Percentiles rank a stretch among this genome's conserved stretches.
These are phyloP conservation scores for Thielaviopsis punctulata DNA, from an alignment of 2,329 filamentous ascomycete genomes.

Conservation along the genomic window DNA sequence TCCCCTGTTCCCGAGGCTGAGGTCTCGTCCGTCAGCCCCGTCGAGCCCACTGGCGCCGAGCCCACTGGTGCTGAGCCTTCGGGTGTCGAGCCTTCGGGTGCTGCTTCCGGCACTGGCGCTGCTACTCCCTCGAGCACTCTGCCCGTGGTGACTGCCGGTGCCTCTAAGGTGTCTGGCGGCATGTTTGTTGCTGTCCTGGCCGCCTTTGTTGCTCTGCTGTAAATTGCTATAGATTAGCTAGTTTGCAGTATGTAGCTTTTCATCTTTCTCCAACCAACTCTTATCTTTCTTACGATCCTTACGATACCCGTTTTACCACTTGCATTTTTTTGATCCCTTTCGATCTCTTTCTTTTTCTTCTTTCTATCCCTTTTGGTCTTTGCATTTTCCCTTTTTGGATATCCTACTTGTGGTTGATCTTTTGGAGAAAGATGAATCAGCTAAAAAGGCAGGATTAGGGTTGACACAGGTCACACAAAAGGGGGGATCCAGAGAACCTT, in stretches of 20 bases:
- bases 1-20: slow-evolving; percentile 12
- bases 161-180: slow-evolving; percentile 5
- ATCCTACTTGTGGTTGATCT: too few species aligned
- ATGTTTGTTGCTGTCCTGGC: slow-evolving; percentile 3
- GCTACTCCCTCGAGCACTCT: slow-evolving; percentile 4
- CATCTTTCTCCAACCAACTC: not conserved
- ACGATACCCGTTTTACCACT: slow-evolving; percentile 11
- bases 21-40: slow-evolving; percentile 1
- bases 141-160: slow-evolving; percentile 11
- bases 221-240: not conserved
- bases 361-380: not conserved
- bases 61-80: not conserved
- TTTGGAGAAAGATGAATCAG: too few species aligned
- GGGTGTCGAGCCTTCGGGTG: slow-evolving; percentile 11
- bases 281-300: slow-evolving; percentile 12
- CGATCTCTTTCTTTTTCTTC: not conserved
- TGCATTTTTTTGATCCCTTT: slow-evolving; percentile 4
- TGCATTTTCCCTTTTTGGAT: not conserved
- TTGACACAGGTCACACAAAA: too few species aligned
- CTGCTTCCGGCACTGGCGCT: slow-evolving; percentile 5
- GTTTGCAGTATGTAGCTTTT: not conserved
- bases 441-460: too few species aligned
- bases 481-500: too few species aligned
- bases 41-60: slow-evolving; percentile 1
- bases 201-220: slow-evolving; percentile 9